Base-by-base conservation (phyloP, 2,329 filamentous ascomycete species). In the Lasiodiplodia theobromae region DNA sequence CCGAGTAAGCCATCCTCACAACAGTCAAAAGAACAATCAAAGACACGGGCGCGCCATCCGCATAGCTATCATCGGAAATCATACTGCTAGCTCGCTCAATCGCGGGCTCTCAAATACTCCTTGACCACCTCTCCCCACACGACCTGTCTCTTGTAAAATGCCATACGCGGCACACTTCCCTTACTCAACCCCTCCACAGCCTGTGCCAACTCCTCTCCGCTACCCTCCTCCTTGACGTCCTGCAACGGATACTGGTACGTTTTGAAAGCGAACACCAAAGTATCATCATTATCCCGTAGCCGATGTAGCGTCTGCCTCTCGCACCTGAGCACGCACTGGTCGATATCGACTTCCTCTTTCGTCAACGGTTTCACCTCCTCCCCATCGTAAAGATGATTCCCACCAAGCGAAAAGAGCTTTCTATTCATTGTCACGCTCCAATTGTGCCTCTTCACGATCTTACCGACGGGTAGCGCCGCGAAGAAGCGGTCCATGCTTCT, bases 401-500 rank as follows among this genome's bases (percentile, higher is more conserved):
- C 82, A 0, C 72, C 73, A 1, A 82, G 73, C 3, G 73, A 74
- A 68, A 82, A 86, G 21, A 86, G 73, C 1, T 74, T 70, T 0
- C 75, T 73, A 28, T 78, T 76, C 0, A 82, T 85, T 2, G 79
- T 82, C 4, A 86, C 76, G 6, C 77, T 78, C 85, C 85, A 87
- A 74, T 91, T 91, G 1, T 79, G 78, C 6, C 89, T 78, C 74
- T 84, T 83, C 1, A 90, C 86, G 14, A 85, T 81, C 70, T 81
- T 84, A 0, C 87, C 88, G 0, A 83, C 79, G 12, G 86, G 83
- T 0, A 90, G 60, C 14, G 76, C 75, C 1, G 84, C 82, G 74
- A 90, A 90, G 77, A 87, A 90, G 0, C 86, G 79, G 73, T 91
- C 88, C 88, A 90, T 90, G 63, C 82, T 85, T 62, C 79, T 83